A percentile compares a stretch with the other conserved stretches of the same genome.
phyloP scores from a whole-genome alignment of 441 rosid genomes.

The Gossypium schwendimanii region DNA sequence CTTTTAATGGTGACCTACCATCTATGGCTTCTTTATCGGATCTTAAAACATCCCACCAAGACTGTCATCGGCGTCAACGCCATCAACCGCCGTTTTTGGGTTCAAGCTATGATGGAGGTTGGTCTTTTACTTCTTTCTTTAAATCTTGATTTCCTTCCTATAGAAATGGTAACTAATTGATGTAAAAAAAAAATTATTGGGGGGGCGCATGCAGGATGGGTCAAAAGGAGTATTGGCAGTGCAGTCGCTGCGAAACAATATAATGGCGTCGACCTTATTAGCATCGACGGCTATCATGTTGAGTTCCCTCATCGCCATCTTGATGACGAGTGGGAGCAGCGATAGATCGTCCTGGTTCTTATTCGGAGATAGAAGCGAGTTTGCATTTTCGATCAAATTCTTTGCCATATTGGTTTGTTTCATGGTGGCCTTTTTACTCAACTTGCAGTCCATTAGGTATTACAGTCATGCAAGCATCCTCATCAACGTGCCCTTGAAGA shows the following conservation, averaged over 20 bases:
- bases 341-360: constrained; percentile 35
- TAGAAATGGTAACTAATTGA: background rate
- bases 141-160: too few relatives aligned
- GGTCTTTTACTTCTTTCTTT: background rate
- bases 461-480: constrained; percentile 88
- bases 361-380: constrained; percentile 54
- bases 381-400: constrained; percentile 56
- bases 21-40: constrained; percentile 60
- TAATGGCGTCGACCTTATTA: constrained; percentile 86
- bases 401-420: constrained; percentile 71
- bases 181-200: background rate
- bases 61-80: constrained; percentile 77
- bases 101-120: constrained; percentile 88
- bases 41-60: constrained; percentile 46
- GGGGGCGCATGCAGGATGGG: constrained; percentile 33
- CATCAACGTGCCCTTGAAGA: constrained; percentile 72
- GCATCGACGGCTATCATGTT: constrained; percentile 85
- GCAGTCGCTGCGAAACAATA: constrained; percentile 82
- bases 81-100: constrained; percentile 83
- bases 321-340: constrained; percentile 42
- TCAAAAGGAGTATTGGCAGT: constrained; percentile 79
- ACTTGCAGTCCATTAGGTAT: constrained; percentile 75
- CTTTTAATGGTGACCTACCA: constrained; percentile 52
- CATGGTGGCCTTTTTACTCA: constrained; percentile 64
- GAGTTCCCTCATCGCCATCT: constrained; percentile 66